These are phyloP conservation scores for Penicillium hordei DNA, from an alignment of 2,329 filamentous ascomycete species.

Conservation along the genomic window DNA sequence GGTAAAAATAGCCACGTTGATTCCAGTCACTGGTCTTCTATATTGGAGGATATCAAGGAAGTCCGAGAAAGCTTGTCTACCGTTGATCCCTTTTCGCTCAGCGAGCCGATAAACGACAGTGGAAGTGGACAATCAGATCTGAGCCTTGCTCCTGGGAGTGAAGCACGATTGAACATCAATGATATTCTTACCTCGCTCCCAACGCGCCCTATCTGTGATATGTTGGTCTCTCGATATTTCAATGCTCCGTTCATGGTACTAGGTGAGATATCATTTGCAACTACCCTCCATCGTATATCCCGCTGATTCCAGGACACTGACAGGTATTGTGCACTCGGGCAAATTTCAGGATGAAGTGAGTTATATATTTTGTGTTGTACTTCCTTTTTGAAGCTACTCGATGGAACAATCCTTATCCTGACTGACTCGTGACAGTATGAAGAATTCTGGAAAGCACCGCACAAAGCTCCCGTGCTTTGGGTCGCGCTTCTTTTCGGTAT, in stretches of 20 bases:
- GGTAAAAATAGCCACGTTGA: conserved; percentile 7
- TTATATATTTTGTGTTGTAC: background rate
- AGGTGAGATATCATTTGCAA: conserved; percentile 5
- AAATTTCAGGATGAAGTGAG: conserved; percentile 15
- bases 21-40: conserved; percentile 15
- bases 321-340: conserved; percentile 16
- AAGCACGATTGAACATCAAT: background rate
- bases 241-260: conserved; percentile 15
- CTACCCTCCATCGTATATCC: background rate
- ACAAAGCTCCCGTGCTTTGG: conserved; percentile 15
- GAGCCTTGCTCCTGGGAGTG: background rate
- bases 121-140: conserved; percentile 2
- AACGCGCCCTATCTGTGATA: conserved; percentile 8
- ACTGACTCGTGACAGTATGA: conserved; percentile 13
- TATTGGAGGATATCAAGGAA: conserved; percentile 14
- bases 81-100: background rate
- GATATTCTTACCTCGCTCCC: conserved; percentile 10
- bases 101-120: background rate
- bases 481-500: conserved; percentile 18
- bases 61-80: conserved; percentile 8
- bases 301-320: background rate
- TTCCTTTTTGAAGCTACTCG: background rate
- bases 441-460: conserved; percentile 20
- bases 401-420: too few relatives aligned
- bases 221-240: conserved; percentile 15